Conservation (phyloP, 805 yeast species). For the Torulaspora indica region DNA sequence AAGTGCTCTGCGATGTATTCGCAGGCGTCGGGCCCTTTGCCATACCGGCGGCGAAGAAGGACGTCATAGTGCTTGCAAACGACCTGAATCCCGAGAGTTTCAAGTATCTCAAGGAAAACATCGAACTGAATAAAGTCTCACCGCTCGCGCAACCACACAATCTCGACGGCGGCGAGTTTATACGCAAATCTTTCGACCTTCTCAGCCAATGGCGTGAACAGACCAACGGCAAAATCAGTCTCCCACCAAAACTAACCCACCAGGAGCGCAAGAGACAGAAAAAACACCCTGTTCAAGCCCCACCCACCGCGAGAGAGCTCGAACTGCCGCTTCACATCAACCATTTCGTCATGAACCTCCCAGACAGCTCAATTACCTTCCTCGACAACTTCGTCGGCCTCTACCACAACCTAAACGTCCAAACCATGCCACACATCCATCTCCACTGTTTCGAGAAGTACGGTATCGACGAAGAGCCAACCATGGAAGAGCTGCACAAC, state of each 20-base stretch:
- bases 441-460: conserved; percentile 92
- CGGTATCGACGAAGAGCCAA: conserved; percentile 69
- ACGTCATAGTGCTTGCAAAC: conserved; percentile 78
- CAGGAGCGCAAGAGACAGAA: conserved; percentile 39
- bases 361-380: conserved; percentile 86
- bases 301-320: conserved; percentile 45
- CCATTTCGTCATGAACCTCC: conserved; percentile 92
- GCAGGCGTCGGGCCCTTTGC: conserved; percentile 99
- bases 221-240: conserved; percentile 37
- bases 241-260: conserved; percentile 27
- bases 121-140: conserved; percentile 56
- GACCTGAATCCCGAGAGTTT: conserved; percentile 88
- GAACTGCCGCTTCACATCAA: conserved; percentile 34
- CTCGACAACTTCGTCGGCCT: conserved; percentile 73
- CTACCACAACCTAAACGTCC: conserved; percentile 45
- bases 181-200: conserved; percentile 51
- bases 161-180: conserved; percentile 79
- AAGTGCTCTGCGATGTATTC: conserved; percentile 88
- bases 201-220: conserved; percentile 45
- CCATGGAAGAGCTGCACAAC: conserved; percentile 58
- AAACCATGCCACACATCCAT: conserved; percentile 64
- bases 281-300: conserved; percentile 20
- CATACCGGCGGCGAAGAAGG: conserved; percentile 87
- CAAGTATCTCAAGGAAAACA: conserved; percentile 63
- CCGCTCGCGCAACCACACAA: conserved; percentile 59